These are phyloP conservation scores for Fusarium aywerte DNA, from an alignment of 2,329 filamentous ascomycete species.

Conservation along the genomic window DNA sequence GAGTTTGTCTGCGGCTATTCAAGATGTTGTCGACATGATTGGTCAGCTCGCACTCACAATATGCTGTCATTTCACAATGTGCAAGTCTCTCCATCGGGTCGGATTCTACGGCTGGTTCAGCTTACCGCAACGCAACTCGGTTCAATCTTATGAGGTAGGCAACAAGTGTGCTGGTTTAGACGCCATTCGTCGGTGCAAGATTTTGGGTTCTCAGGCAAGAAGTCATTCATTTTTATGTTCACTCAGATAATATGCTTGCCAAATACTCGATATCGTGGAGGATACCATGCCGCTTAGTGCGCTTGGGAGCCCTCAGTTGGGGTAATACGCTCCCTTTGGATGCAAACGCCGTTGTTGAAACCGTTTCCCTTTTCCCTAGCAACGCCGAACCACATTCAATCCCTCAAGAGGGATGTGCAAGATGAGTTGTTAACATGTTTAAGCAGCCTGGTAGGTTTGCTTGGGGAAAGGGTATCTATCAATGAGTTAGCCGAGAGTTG, in stretches of 20 bases:
- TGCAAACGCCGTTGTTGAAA: constrained; percentile 66
- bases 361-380: constrained; percentile 56
- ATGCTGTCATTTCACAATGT: constrained; percentile 10
- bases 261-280: constrained; percentile 56
- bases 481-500: constrained; percentile 35
- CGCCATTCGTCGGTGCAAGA: constrained; percentile 20
- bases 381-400: constrained; percentile 55
- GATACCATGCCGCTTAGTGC: constrained; percentile 53
- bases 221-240: constrained; percentile 44
- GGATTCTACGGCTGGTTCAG: constrained; percentile 20
- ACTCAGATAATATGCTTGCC: constrained; percentile 45
- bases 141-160: not conserved
- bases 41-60: constrained; percentile 10
- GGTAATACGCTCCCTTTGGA: constrained; percentile 48
- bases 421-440: constrained; percentile 42
- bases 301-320: constrained; percentile 47
- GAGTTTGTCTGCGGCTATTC: constrained; percentile 1
- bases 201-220: constrained; percentile 42
- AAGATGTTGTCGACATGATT: constrained; percentile 1
- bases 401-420: constrained; percentile 42
- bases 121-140: constrained; percentile 11
- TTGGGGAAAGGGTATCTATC: constrained; percentile 83
- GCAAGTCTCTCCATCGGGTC: constrained; percentile 7
- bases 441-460: constrained; percentile 72
- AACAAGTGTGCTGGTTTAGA: constrained; percentile 20